Evolutionary conservation across 2,329 filamentous ascomycete genomes (phyloP), one percentile per base, ranked within the genome.

Genomic region (Curvularia verruculosa): DNA sequence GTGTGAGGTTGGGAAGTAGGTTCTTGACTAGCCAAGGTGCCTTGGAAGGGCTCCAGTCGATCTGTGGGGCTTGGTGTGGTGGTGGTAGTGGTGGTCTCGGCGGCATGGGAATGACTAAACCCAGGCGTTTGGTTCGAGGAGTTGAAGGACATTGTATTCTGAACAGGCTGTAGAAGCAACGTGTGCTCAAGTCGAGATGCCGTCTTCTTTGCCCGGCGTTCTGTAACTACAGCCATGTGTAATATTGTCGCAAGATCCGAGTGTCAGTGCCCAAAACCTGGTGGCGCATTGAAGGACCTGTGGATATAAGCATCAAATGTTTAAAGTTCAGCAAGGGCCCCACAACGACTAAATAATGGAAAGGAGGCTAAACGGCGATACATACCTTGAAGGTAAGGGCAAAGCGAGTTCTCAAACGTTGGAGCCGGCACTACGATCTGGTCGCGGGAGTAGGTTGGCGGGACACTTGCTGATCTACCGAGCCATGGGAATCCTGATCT

Each of bases 151-250:
- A 77, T 77, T 59, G 70, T 66, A 68, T 64, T 71, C 52, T 60
- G 61, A 56, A 65, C 52, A 47, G 72, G 67, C 51, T 67, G 70
- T 55, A 74, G 62, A 68, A 68, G 68, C 59, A 73, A 67, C 50
- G 70, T 59, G 43, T 71, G 69, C 49, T 75, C 69, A 67, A 72
- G 55, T 65, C 66, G 71, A 58, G 65, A 65, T 57, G 66, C 64
- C 61, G 68, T 69, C 70, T 72, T 73, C 65, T 69, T 73, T 63
- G 66, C 65, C 62, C 70, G 73, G 60, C 68, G 69, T 54, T 75
- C 71, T 57, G 71, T 67, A 61, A 70, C 72, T 55, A 75, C 69
- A 71, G 75, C 75, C 75, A 77, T 77, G 69, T 65, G 64, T 62
- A 65, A 61, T 63, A 50, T 59, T 63, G 59, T 70, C 57, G 71